phyloP scores from a whole-genome alignment of 2,329 filamentous ascomycete genomes.

The Epichloe scottii region DNA sequence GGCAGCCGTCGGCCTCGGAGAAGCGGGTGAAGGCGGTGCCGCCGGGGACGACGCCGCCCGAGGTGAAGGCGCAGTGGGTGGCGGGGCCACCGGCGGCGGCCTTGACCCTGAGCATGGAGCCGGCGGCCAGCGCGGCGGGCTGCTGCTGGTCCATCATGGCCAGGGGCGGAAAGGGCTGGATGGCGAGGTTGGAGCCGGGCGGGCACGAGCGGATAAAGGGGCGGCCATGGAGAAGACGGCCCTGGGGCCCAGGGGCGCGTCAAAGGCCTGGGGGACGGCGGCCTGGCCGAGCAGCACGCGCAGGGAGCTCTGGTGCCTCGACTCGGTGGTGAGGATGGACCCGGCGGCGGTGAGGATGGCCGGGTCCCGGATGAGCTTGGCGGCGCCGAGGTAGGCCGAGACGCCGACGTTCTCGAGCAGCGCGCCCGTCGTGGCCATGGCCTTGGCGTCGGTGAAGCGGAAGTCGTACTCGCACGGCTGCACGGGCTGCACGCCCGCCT shows the following conservation, averaged over 20 bases:
- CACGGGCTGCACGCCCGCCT: slow-evolving; percentile 51
- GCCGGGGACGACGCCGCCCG: slow-evolving; percentile 40
- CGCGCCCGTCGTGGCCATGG: slow-evolving; percentile 57
- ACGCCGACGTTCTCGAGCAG: slow-evolving; percentile 63
- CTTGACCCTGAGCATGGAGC: slow-evolving; percentile 26
- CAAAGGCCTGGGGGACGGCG: slow-evolving; percentile 56
- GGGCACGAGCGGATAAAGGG: slow-evolving; percentile 61
- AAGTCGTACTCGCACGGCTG: slow-evolving; percentile 63
- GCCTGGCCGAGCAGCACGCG: slow-evolving; percentile 44
- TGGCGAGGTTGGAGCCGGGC: slow-evolving; percentile 49
- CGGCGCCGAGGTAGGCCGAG: slow-evolving; percentile 62
- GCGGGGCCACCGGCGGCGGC: slow-evolving; percentile 36
- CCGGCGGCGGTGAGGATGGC: slow-evolving; percentile 53
- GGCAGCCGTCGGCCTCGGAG: slow-evolving; percentile 38
- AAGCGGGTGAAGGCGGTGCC: slow-evolving; percentile 50
- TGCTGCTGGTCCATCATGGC: slow-evolving; percentile 27
- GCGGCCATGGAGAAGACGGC: slow-evolving; percentile 63
- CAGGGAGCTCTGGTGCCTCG: slow-evolving; percentile 63
- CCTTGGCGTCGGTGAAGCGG: slow-evolving; percentile 48
- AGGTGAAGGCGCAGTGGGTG: slow-evolving; percentile 54
- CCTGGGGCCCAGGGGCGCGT: slow-evolving; percentile 54
- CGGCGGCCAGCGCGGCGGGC: slow-evolving; percentile 22
- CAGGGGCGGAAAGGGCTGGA: slow-evolving; percentile 46
- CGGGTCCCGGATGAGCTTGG: slow-evolving; percentile 47
- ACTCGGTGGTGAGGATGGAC: slow-evolving; percentile 60